Evolutionary conservation across 192 early-diverging fungal species (phyloP).

Genomic region (Geosiphon pyriformis): DNA sequence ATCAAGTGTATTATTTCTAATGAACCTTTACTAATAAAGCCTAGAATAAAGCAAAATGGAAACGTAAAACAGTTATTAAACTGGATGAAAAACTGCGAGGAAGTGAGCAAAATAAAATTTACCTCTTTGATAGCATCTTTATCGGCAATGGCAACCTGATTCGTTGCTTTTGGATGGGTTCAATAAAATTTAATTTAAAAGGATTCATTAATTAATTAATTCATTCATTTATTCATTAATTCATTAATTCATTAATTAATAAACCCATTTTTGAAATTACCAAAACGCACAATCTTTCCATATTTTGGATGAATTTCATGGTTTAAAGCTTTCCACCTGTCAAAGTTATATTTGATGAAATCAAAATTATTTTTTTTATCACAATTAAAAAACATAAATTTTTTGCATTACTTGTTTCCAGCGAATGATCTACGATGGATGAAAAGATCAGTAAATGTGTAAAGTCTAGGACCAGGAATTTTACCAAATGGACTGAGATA

Average conservation of each 20-base stretch:
- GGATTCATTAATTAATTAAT: neutral
- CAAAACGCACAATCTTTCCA: conserved; percentile 3
- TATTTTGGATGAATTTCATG: conserved; percentile 12
- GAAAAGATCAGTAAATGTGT: neutral
- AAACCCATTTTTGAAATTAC: too few relatives aligned
- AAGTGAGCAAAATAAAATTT: neutral
- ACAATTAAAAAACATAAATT: neutral
- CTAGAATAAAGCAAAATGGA: too few relatives aligned
- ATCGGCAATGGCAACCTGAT: conserved; percentile 1
- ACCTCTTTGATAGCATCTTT: conserved; percentile 10
- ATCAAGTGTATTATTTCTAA: too few relatives aligned
- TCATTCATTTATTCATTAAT: too few relatives aligned
- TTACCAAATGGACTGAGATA: conserved; percentile 12
- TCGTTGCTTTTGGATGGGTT: neutral
- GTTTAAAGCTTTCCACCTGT: conserved; percentile 10
- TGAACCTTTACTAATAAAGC: too few relatives aligned
- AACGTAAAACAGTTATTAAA: too few relatives aligned
- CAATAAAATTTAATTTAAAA: too few relatives aligned
- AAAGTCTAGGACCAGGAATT: conserved; percentile 17
- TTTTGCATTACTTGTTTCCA: neutral
- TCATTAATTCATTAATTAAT: neutral
- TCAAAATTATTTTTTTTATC: neutral
- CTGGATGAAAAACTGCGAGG: too few relatives aligned
- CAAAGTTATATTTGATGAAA: neutral
- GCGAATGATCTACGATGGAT: neutral